A percentile compares a stretch with the other conserved stretches of the same genome.
phyloP scores from a whole-genome alignment of 2,329 filamentous ascomycete genomes.

The Ambrosiella beaveri region DNA sequence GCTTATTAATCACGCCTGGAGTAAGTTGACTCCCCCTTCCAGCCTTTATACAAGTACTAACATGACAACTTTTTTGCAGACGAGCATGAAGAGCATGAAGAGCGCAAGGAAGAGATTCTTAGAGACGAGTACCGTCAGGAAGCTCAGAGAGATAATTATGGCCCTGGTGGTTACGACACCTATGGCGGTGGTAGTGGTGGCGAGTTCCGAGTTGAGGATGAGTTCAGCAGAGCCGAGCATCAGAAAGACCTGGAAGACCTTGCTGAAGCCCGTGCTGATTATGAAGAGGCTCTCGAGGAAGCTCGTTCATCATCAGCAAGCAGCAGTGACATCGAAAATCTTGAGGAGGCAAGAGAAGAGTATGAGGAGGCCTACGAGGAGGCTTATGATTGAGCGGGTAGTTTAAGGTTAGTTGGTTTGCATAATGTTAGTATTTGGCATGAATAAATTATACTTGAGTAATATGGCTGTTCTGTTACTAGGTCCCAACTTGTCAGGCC shows the following conservation, averaged over 20 bases:
- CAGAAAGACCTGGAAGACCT: conserved; percentile 26
- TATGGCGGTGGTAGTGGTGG: conserved; percentile 15
- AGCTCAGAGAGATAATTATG: conserved; percentile 4
- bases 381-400: conserved; percentile 24
- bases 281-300: conserved; percentile 26
- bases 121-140: conserved; percentile 4
- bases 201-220: conserved; percentile 16
- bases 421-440: not conserved
- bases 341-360: conserved; percentile 34
- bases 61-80: conserved; percentile 1
- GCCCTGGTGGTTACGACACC: conserved; percentile 3
- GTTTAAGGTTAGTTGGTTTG: conserved; percentile 4
- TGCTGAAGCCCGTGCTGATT: conserved; percentile 27
- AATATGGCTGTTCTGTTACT: too few relatives aligned
- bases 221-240: not conserved
- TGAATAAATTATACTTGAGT: too few relatives aligned
- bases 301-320: conserved; percentile 24
- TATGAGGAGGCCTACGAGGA: conserved; percentile 24
- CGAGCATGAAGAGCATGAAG: conserved; percentile 8
- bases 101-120: not conserved
- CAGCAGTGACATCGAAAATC: conserved; percentile 33
- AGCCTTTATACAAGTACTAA: not conserved
- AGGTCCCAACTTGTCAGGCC: too few relatives aligned
- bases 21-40: conserved; percentile 22
- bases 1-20: conserved; percentile 36